Evolutionary conservation across 306 rosid species (phyloP), one percentile per base, ranked within the genome.

Genomic region (Fragaria iinumae): DNA sequence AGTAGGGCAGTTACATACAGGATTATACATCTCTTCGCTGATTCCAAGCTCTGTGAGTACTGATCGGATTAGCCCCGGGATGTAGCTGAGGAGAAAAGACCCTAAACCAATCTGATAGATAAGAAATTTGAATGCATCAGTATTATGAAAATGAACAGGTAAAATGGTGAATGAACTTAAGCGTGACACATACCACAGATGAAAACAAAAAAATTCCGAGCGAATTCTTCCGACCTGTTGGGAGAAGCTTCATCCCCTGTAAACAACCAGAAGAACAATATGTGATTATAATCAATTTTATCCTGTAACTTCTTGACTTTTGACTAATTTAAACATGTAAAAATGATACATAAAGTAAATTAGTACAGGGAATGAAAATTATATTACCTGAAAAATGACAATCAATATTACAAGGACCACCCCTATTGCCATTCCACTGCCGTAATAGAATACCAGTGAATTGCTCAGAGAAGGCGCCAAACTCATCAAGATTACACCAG

Each of bases 201-300:
- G 98, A 87, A 74, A 90, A 90, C 29, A 95, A 60, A 83, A 95
- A 87, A 72, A 95, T 76, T 75, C 89, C 93, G 48, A 92, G 89
- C 32, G 96, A 93, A 80, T 57, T 90, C 91, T 76, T 95, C 72
- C 97, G 93, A 67, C 97, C 97, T 66, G 97, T 92, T 49, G 98
- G 98, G 66, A 95, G 92, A 80, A 95, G 95, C 88, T 92, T 92
- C 97, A 90, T 89, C 76, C 97, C 97, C 97, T 94, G 89, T 73
- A 80, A 90, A 80, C 43, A 52, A 71, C 56, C 78, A 91, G 79
- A 77, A 83, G 67, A 77, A 66, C 4, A 60, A 23, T 48, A 70
- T 48, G 72, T 50, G 69, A 77, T 62, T 11, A 5, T 25, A 59
- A 29, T 41, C 45, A 10, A 43, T 59, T 43, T 9, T 59, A 43